phyloP scores from a whole-genome alignment of 164 flowering plant genomes.

The Annona cherimola region DNA sequence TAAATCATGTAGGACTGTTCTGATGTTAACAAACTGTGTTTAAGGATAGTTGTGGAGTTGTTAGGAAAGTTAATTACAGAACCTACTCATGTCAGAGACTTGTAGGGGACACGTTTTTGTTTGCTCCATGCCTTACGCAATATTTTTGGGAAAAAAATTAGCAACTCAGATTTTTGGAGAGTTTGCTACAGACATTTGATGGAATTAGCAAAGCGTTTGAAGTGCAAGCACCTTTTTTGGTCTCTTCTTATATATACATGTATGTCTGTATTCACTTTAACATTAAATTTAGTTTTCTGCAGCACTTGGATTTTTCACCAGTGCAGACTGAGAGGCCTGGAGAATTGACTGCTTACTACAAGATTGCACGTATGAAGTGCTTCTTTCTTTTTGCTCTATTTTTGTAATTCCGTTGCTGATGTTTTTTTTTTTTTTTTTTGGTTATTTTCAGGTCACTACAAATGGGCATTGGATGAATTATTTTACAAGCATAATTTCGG shows the following conservation, averaged over 20 bases:
- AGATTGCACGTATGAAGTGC: slow-evolving; percentile 74
- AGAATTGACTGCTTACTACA: slow-evolving; percentile 91
- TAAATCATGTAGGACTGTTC: no score
- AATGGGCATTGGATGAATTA: slow-evolving; percentile 85
- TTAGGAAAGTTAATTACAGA: not conserved
- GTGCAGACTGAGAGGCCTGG: slow-evolving; percentile 85
- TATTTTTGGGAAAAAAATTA: no score
- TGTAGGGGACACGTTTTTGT: not conserved
- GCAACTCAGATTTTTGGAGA: not conserved
- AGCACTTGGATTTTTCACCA: slow-evolving; percentile 81
- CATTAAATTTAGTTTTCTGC: slow-evolving; percentile 24
- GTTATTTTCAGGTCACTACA: slow-evolving; percentile 70
- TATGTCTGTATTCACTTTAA: not conserved
- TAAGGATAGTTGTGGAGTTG: not conserved
- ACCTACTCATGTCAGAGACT: not conserved
- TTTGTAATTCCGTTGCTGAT: slow-evolving; percentile 6
- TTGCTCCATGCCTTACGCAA: not conserved
- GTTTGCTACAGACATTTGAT: not conserved
- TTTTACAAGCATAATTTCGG: slow-evolving; percentile 78
- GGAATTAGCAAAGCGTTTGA: no score
- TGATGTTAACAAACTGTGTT: not conserved
- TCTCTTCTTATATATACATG: not conserved
- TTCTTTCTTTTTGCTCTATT: slow-evolving; percentile 4
- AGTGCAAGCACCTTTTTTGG: not conserved
- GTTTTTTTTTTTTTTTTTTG: not conserved